Conservation (phyloP, 2,329 filamentous ascomycete genomes). For the Verticillium dahliae region DNA sequence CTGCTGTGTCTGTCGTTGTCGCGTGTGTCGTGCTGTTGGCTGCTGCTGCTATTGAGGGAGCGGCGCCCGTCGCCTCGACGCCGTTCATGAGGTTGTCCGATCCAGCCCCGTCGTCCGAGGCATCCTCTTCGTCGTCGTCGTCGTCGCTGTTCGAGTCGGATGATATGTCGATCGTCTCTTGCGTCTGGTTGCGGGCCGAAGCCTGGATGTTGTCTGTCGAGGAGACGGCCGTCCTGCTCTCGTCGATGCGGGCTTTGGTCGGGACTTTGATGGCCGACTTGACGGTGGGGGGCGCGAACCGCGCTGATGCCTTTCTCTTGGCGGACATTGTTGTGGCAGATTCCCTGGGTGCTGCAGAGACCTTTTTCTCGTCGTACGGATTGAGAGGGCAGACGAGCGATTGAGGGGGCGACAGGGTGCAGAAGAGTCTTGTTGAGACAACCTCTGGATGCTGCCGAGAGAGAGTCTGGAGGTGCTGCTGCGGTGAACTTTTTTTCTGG, state of each 20-base stretch:
- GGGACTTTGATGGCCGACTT: conserved; percentile 46
- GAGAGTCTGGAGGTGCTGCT: neutral
- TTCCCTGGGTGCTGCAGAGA: neutral
- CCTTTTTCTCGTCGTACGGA: neutral
- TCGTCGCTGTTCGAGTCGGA: conserved; percentile 46
- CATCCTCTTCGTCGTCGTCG: conserved; percentile 37
- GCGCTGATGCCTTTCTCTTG: conserved; percentile 53
- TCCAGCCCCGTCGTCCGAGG: conserved; percentile 34
- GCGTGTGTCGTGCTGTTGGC: conserved; percentile 2
- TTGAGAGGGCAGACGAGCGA: neutral
- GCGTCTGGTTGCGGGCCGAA: conserved; percentile 17
- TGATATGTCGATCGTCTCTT: conserved; percentile 49
- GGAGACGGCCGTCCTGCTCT: conserved; percentile 50
- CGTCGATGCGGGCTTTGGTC: conserved; percentile 47
- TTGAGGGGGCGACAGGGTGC: neutral
- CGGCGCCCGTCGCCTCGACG: conserved; percentile 9
- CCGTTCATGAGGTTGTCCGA: conserved; percentile 14
- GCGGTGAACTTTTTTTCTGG: conserved; percentile 4
- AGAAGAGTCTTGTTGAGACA: neutral
- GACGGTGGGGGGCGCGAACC: conserved; percentile 49
- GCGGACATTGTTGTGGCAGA: conserved; percentile 39
- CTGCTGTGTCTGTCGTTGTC: conserved; percentile 14
- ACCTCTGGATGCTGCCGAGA: neutral
- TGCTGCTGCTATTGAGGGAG: conserved; percentile 6
- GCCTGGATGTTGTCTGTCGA: conserved; percentile 27